A percentile compares a stretch with the other conserved stretches of the same genome.
Conservation (phyloP, 805 yeast genomes). For the Vanderwaltozyma verrucispora region DNA sequence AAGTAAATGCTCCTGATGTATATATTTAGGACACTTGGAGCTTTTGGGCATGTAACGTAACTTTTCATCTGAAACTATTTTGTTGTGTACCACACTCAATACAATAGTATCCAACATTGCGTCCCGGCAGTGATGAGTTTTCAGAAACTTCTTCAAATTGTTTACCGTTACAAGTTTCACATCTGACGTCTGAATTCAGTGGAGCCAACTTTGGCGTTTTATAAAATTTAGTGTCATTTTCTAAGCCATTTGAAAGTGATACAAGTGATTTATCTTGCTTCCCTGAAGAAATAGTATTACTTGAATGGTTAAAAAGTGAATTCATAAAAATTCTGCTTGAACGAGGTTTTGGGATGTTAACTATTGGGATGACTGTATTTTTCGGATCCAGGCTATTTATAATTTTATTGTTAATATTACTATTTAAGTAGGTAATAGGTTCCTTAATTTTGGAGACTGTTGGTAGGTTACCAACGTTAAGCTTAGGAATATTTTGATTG, state of each 20-base stretch:
- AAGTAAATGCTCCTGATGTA: too few relatives aligned
- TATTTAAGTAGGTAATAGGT: too few relatives aligned
- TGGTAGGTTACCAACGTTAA: too few relatives aligned
- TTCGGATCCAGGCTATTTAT: too few relatives aligned
- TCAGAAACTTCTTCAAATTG: conserved; percentile 6
- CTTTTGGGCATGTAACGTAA: too few relatives aligned
- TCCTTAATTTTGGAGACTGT: too few relatives aligned
- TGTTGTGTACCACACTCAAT: conserved; percentile 20
- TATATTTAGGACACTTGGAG: too few relatives aligned
- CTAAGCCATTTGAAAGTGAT: too few relatives aligned
- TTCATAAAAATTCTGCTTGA: conserved; percentile 10
- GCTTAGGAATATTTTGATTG: neutral
- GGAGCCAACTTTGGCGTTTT: too few relatives aligned
- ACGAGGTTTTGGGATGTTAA: neutral
- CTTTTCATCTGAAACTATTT: conserved; percentile 9
- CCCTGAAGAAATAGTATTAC: conserved; percentile 3
- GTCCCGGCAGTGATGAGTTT: conserved; percentile 1
- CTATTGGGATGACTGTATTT: too few relatives aligned
- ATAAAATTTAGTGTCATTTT: too few relatives aligned
- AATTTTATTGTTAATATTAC: too few relatives aligned
- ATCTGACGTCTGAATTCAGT: conserved; percentile 4
- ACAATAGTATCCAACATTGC: conserved; percentile 15
- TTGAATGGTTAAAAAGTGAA: conserved; percentile 9
- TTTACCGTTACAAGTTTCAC: conserved; percentile 23
- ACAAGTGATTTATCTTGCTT: neutral